These are phyloP conservation scores for Fusarium euwallaceae DNA, from an alignment of 2,329 filamentous ascomycete genomes.

Conservation along the genomic window DNA sequence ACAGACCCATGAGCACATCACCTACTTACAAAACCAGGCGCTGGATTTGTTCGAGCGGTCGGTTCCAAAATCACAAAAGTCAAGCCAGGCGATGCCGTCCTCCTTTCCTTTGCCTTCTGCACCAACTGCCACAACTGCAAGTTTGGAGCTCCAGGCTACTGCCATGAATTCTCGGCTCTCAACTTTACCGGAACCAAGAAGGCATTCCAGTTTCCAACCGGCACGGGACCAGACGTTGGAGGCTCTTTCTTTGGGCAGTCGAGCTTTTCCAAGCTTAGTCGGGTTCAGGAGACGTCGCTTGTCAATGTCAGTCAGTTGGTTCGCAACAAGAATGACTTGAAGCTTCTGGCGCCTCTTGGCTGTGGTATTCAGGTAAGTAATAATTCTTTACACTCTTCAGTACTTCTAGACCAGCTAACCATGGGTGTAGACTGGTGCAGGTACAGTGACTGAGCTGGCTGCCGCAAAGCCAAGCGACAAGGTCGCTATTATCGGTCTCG, in stretches of 20 bases:
- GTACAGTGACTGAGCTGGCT: neutral
- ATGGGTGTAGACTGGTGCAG: neutral
- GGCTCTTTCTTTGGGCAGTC: conserved; percentile 24
- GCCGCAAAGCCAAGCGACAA: neutral
- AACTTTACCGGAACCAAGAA: conserved; percentile 12
- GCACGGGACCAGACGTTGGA: neutral
- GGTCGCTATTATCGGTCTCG: conserved; percentile 11
- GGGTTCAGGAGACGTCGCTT: conserved; percentile 15
- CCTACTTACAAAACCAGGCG: neutral
- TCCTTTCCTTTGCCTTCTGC: conserved; percentile 25
- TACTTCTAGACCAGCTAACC: neutral
- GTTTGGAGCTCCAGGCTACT: conserved; percentile 19
- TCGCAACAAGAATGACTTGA: conserved; percentile 8
- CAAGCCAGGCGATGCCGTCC: conserved; percentile 20
- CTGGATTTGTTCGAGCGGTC: neutral
- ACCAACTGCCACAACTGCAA: conserved; percentile 22
- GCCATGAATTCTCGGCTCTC: conserved; percentile 14
- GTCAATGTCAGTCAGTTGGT: conserved; percentile 18
- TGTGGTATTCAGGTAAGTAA: conserved; percentile 10
- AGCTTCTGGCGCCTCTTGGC: conserved; percentile 21
- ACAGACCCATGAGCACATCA: neutral
- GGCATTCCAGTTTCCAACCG: neutral
- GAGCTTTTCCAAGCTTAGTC: conserved; percentile 11
- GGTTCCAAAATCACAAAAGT: conserved; percentile 17
- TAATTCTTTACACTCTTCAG: neutral